phyloP scores from a whole-genome alignment of 179 eudicot genomes.

The Silene coronaria region DNA sequence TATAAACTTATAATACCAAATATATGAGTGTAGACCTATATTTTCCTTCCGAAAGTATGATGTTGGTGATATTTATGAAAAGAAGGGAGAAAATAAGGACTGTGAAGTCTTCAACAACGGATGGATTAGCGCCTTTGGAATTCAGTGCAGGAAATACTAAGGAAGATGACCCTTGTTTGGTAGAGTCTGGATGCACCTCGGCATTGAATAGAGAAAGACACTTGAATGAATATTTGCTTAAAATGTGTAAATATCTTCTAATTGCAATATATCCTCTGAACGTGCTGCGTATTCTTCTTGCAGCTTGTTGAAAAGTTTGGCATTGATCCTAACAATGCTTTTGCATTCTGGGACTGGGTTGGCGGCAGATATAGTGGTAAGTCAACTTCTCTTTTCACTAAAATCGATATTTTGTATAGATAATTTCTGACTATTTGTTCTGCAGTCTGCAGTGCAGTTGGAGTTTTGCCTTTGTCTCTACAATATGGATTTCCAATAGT shows the following conservation, averaged over 20 bases:
- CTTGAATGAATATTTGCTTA: conserved; percentile 3
- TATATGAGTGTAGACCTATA: not conserved
- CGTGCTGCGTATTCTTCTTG: conserved; percentile 15
- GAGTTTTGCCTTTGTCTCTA: conserved; percentile 88
- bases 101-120: not conserved
- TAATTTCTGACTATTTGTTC: conserved; percentile 2
- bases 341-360: conserved; percentile 99
- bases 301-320: conserved; percentile 99
- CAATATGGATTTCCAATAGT: conserved; percentile 89
- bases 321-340: conserved; percentile 94
- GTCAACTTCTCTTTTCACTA: conserved; percentile 8
- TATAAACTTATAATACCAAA: not conserved
- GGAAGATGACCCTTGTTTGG: not conserved
- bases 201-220: not conserved
- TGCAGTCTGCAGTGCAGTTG: conserved; percentile 99
- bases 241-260: not conserved
- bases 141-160: not conserved
- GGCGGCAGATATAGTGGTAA: conserved; percentile 99
- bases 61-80: too few relatives aligned
- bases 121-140: not conserved
- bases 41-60: not conserved
- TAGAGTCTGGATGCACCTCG: not conserved
- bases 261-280: not conserved
- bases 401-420: not conserved
- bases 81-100: not conserved